Conservation (phyloP, 2,329 filamentous ascomycete genomes). For the Colletotrichum sp. region DNA sequence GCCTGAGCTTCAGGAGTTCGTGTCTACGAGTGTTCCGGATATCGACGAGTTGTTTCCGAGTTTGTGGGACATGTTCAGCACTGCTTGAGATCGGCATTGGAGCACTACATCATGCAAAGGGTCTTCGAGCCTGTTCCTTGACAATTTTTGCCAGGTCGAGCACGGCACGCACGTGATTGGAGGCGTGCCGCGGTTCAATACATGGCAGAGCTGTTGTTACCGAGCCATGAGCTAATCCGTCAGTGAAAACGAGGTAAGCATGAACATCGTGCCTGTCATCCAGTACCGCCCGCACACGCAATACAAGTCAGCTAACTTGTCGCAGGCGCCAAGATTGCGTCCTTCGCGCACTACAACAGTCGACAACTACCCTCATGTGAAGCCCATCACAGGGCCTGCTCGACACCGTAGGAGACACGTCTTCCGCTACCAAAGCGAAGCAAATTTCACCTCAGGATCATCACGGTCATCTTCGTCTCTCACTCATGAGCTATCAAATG, state of each 20-base stretch:
- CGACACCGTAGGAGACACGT: constrained; percentile 47
- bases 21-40: constrained; percentile 14
- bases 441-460: constrained; percentile 52
- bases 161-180: background rate
- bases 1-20: constrained; percentile 14
- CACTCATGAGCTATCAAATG: constrained; percentile 49
- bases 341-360: background rate
- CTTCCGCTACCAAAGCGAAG: constrained; percentile 42
- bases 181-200: background rate
- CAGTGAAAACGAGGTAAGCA: background rate
- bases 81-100: background rate
- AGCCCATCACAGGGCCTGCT: constrained; percentile 45
- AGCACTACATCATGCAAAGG: background rate
- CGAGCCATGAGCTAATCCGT: background rate
- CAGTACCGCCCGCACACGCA: background rate
- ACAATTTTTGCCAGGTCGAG: background rate
- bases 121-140: background rate
- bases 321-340: background rate
- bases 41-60: constrained; percentile 20
- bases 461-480: constrained; percentile 52
- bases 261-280: background rate
- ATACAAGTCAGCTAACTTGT: background rate
- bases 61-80: constrained; percentile 16
- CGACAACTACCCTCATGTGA: background rate
- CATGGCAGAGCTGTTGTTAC: rapidly evolving